A percentile compares a stretch with the other conserved stretches of the same genome.
phyloP scores from a whole-genome alignment of 2,329 filamentous ascomycete genomes.

The Fusarium sp. region DNA sequence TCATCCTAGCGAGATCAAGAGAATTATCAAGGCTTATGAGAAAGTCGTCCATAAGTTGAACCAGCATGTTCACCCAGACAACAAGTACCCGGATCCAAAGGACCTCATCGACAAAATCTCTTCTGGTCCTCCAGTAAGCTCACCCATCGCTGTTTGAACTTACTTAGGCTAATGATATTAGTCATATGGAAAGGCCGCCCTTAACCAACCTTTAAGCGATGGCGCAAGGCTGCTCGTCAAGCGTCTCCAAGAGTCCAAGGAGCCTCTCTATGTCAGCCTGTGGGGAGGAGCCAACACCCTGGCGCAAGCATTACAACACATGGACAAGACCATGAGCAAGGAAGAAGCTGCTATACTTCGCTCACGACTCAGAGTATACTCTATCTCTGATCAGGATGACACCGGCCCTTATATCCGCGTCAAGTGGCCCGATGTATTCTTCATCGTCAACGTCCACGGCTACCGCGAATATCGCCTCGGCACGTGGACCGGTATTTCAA shows the following conservation, averaged over 20 bases:
- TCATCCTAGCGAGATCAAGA: slow-evolving; percentile 7
- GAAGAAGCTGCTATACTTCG: neutral
- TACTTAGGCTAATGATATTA: neutral
- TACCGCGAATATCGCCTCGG: neutral
- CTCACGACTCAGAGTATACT: slow-evolving; percentile 8
- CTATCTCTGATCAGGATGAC: slow-evolving; percentile 22
- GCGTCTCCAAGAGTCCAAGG: neutral
- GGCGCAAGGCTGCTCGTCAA: neutral
- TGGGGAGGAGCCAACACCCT: slow-evolving; percentile 15
- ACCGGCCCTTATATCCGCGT: neutral
- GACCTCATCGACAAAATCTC: neutral
- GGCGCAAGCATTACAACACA: neutral
- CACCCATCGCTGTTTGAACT: accelerated
- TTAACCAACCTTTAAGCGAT: neutral
- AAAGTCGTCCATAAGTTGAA: slow-evolving; percentile 17
- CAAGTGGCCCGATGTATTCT: slow-evolving; percentile 9
- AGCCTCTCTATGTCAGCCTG: neutral
- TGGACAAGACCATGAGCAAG: neutral
- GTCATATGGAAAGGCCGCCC: slow-evolving; percentile 10
- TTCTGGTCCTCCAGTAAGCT: neutral
- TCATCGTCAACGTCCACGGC: slow-evolving; percentile 5
- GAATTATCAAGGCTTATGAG: neutral
- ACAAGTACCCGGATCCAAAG: neutral
- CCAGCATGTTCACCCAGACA: slow-evolving; percentile 9
- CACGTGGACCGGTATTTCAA: slow-evolving; percentile 4